Evolutionary conservation across 202 grass and related monocot genomes (phyloP).

Genomic region (Bolboschoenoplectus hybrid): DNA sequence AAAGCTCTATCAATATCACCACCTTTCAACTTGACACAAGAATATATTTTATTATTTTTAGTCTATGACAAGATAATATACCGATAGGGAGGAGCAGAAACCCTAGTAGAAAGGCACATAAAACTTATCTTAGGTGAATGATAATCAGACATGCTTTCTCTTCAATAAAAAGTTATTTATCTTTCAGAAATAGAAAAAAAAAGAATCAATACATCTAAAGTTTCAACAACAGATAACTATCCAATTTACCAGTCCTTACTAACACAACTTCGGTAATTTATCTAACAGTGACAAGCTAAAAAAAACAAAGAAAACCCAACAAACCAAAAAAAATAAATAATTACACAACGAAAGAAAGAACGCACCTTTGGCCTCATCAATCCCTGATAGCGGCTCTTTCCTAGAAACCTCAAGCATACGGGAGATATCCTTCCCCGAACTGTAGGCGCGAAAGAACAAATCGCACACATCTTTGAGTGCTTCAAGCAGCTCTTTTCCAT

Average conservation of each 20-base stretch:
- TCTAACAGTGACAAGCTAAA: neutral
- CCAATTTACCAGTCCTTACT: neutral
- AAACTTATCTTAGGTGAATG: neutral
- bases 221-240: neutral
- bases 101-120: neutral
- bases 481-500: slow-evolving; percentile 75
- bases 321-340: neutral
- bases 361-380: slow-evolving; percentile 78
- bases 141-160: slow-evolving; percentile 4
- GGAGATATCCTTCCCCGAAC: slow-evolving; percentile 79
- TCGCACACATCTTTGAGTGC: slow-evolving; percentile 87
- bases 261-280: neutral
- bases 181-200: neutral
- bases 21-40: neutral
- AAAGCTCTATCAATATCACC: slow-evolving; percentile 18
- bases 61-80: neutral
- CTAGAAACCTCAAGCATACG: slow-evolving; percentile 81
- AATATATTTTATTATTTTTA: neutral
- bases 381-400: slow-evolving; percentile 30
- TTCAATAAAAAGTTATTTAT: slow-evolving; percentile 24
- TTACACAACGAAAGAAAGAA: slow-evolving; percentile 42
- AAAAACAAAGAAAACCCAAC: slow-evolving; percentile 29
- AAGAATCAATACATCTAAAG: neutral
- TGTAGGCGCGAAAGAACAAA: slow-evolving; percentile 70
- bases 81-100: neutral